These are phyloP conservation scores for Leccinum disarticulatum DNA, from an alignment of 768 basidiomycete genomes.

Conservation along the genomic window DNA sequence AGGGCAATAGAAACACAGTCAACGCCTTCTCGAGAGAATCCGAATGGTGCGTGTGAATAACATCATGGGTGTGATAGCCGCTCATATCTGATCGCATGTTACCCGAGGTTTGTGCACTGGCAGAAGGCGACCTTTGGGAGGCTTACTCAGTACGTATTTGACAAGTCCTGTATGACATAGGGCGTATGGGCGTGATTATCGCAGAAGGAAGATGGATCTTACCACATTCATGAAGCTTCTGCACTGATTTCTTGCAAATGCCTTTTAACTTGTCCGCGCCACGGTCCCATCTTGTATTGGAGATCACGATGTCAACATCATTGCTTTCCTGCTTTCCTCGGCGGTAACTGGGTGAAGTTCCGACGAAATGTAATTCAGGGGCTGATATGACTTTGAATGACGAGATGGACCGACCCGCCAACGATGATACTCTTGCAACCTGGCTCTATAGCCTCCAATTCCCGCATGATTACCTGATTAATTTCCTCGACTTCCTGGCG, in stretches of 20 bases:
- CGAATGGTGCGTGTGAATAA: conserved; percentile 59
- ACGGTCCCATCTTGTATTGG: conserved; percentile 52
- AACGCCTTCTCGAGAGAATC: conserved; percentile 85
- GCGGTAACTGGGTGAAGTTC: conserved; percentile 57
- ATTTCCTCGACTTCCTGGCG: conserved; percentile 80
- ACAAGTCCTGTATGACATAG: conserved; percentile 52
- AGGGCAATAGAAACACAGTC: conserved; percentile 72
- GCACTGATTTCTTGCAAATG: conserved; percentile 60
- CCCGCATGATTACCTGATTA: conserved; percentile 60
- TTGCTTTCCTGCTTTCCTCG: conserved; percentile 79
- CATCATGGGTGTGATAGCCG: conserved; percentile 55
- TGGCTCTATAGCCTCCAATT: conserved; percentile 58
- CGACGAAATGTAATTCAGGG: background rate
- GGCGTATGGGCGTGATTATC: background rate
- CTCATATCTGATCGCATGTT: conserved; percentile 49
- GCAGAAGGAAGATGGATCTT: conserved; percentile 17
- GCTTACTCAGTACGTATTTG: conserved; percentile 82
- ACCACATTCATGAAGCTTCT: conserved; percentile 58
- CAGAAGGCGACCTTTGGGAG: background rate
- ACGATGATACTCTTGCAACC: conserved; percentile 76
- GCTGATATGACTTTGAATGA: background rate
- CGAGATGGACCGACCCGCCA: conserved; percentile 61
- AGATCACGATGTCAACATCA: conserved; percentile 90
- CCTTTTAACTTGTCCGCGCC: conserved; percentile 54
- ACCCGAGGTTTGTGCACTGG: conserved; percentile 4